A percentile compares a stretch with the other conserved stretches of the same genome.
phyloP scores from a whole-genome alignment of 2,329 filamentous ascomycete species.

The Saccharata proteae region DNA sequence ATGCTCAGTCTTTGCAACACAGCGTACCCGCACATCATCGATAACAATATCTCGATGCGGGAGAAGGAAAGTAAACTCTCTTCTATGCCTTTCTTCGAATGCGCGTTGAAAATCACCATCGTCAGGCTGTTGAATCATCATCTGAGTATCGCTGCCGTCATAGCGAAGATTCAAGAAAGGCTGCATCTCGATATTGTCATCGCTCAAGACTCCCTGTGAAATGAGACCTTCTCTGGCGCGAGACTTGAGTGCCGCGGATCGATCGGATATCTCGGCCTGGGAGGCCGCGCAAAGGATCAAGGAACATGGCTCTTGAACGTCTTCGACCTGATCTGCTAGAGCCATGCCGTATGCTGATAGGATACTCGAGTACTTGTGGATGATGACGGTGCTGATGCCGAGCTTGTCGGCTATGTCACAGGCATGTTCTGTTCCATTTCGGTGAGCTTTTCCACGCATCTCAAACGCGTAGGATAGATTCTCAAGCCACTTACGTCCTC shows the following conservation, averaged over 20 bases:
- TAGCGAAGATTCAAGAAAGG: slow-evolving; percentile 34
- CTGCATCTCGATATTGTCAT: slow-evolving; percentile 14
- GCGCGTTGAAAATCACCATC: slow-evolving; percentile 21
- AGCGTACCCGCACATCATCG: slow-evolving; percentile 3
- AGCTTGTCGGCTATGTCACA: slow-evolving; percentile 32
- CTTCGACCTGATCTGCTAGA: slow-evolving; percentile 4
- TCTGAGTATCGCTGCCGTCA: slow-evolving; percentile 30
- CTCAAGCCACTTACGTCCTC: slow-evolving; percentile 18
- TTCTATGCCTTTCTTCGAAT: slow-evolving; percentile 26
- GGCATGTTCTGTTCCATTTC: slow-evolving; percentile 18
- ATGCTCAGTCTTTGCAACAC: slow-evolving; percentile 5
- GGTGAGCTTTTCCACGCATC: not conserved
- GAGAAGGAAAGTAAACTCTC: slow-evolving; percentile 32
- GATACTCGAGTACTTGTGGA: slow-evolving; percentile 35
- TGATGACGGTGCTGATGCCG: slow-evolving; percentile 31
- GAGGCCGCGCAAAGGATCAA: slow-evolving; percentile 18
- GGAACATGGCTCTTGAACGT: slow-evolving; percentile 21
- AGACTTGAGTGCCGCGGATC: slow-evolving; percentile 2
- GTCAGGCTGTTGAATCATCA: slow-evolving; percentile 28
- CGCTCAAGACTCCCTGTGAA: slow-evolving; percentile 55
- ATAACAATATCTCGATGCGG: slow-evolving; percentile 22
- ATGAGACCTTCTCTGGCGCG: slow-evolving; percentile 36
- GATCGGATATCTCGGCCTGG: slow-evolving; percentile 29
- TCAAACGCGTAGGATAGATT: not conserved
- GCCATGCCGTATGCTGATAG: slow-evolving; percentile 36